phyloP scores from a whole-genome alignment of 768 basidiomycete species.

The Psilocybe sp. region DNA sequence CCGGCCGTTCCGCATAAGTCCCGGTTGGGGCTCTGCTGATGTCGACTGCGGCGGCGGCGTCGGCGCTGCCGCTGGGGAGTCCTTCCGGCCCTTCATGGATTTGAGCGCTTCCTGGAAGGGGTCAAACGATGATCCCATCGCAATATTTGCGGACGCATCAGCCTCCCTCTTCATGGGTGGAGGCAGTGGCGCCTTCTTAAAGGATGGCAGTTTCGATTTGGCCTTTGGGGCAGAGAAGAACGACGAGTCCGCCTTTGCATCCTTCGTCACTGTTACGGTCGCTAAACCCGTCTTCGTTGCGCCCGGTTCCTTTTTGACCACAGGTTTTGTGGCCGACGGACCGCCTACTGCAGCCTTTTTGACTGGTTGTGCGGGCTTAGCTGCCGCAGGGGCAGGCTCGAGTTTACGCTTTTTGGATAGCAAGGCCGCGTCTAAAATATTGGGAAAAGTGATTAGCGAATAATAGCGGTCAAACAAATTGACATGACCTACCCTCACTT shows the following conservation, averaged over 20 bases:
- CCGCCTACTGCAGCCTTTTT: conserved; percentile 65
- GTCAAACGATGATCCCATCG: conserved; percentile 75
- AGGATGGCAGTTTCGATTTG: conserved; percentile 80
- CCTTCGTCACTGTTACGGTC: conserved; percentile 46
- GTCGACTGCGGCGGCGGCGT: conserved; percentile 61
- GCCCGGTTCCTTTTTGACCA: conserved; percentile 56
- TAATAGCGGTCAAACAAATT: conserved; percentile 26
- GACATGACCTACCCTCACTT: conserved; percentile 74
- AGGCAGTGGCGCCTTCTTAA: conserved; percentile 66
- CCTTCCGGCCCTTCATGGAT: conserved; percentile 59
- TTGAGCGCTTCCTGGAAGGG: conserved; percentile 84
- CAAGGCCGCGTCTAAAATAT: conserved; percentile 34
- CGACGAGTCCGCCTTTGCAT: conserved; percentile 81
- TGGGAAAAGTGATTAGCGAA: conserved; percentile 17
- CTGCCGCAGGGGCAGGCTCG: conserved; percentile 31
- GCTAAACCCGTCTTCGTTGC: not conserved
- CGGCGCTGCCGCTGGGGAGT: conserved; percentile 59
- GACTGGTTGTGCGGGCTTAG: conserved; percentile 49
- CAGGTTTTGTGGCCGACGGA: conserved; percentile 37
- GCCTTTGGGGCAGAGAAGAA: conserved; percentile 88
- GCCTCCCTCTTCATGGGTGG: conserved; percentile 34
- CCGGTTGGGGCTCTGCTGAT: conserved; percentile 25
- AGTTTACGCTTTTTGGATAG: conserved; percentile 77
- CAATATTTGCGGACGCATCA: conserved; percentile 54
- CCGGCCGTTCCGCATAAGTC: conserved; percentile 42